Evolutionary conservation across 2,329 filamentous ascomycete genomes (phyloP), one percentile per base, ranked within the genome.

Genomic region (Celoporthe dispersa): DNA sequence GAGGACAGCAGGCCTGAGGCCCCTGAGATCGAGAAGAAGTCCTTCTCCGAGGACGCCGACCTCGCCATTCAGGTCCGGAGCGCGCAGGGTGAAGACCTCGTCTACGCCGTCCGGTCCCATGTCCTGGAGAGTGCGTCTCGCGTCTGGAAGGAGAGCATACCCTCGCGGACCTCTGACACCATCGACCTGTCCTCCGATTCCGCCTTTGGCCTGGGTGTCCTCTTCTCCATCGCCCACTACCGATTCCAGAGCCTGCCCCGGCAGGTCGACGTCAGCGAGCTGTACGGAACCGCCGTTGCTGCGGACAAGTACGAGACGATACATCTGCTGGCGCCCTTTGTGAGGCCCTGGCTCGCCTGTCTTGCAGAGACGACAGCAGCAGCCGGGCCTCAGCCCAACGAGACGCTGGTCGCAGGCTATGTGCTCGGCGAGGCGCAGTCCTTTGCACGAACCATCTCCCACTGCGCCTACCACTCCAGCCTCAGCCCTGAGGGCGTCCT

Each of bases 191-290:
- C 39, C 3, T 35, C 64, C 1, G 70, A 73, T 31, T 31, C 74
- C n/a, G 61, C 66, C 0, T 69, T 66, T 28, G 75, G 75, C 19
- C 37, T 76, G 16, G 72, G 74, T 22, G 48, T 74, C 22, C 44
- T 76, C 31, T 72, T 76, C 37, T 75, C 74, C 2, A 72, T 76
- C 25, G 72, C 72, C 12, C 75, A 76, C 57, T 74, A 73, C 68
- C 74, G 75, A 62, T 76, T 73, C 62, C 73, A 74, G 44, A 71
- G 74, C 16, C 57, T 76, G 14, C 71, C 71, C 1, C 14, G 31
- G 12, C 71, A 70, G 11, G 72, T 67, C 2, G 59, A 68, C 3
- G 57, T 74, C n/a, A 39, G 55, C 33, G 61, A 74, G n/a, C 69
- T 77, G 31, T 73, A 73, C 60, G 65, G 60, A 19, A 60, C 76